Evolutionary conservation across 2,329 filamentous ascomycete genomes (phyloP), one percentile per base, ranked within the genome.

Genomic region (Fusarium sp.): DNA sequence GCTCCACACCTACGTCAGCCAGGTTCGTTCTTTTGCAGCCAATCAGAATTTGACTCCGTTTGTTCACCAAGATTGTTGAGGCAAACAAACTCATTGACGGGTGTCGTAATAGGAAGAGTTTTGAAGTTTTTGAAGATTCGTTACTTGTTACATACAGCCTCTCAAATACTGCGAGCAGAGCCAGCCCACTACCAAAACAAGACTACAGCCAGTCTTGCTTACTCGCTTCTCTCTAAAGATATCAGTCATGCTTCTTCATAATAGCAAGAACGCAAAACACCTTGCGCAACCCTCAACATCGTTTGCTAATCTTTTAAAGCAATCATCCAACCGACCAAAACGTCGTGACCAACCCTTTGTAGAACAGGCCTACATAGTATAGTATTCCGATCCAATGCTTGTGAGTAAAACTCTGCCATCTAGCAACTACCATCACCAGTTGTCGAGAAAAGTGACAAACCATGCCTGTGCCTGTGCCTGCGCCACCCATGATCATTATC

Each of bases 1-100:
- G 49, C 59, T 35, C 67, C 62, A 60, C 65, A 50, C 6, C 39
- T 45, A 78, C 77, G 75, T 78, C 76, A 78, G 72, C 63, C 63
- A 47, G 27, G 45, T 33, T 43, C 39, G 29, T 46, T 57, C 45
- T 49, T 46, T 45, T 17, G 23, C 25, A 27, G 20, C 66, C 66
- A 68, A 68, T 68, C 43, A 69, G 20, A 35, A 35, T 17, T 40
- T 40, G 14, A 29, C 4, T 31, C 13, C 29, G 11, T 31, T 31
- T 31, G 13, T 31, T 31, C 29, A 31, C 29, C 29, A 31, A 31
- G 11, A 14, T 31, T 31, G 13, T 31, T 31, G 29, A 31, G 29
- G 29, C 20, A 6, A 18, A 29, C 20, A 6, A 18, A 29, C n/a
- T n/a, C 11, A 21, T 43, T 25, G 29, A 31, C 13, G 9, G 25